A percentile compares a stretch with the other conserved stretches of the same genome.
These are phyloP conservation scores for Lasiosphaeria ovina DNA, from an alignment of 495 filamentous ascomycete genomes.

Conservation along the genomic window DNA sequence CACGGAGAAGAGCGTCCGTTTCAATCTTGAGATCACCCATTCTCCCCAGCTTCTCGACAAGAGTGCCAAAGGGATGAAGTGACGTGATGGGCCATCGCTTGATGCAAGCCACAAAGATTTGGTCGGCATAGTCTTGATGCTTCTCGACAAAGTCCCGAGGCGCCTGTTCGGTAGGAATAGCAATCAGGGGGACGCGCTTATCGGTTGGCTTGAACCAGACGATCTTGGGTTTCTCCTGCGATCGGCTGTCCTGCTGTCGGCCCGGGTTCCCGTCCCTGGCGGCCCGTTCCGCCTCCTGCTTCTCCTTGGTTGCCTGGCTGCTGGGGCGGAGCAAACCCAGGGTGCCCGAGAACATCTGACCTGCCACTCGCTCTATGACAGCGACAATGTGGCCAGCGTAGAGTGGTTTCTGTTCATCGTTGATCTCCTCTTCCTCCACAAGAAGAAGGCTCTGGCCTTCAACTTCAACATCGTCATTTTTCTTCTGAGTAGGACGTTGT, in stretches of 20 bases:
- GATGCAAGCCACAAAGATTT: slow-evolving; percentile 98
- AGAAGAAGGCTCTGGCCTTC: slow-evolving; percentile 95
- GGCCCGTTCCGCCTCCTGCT: slow-evolving; percentile 93
- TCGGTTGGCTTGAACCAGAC: slow-evolving; percentile 99
- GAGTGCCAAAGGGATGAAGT: slow-evolving; percentile 93
- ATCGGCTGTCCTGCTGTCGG: slow-evolving; percentile 71
- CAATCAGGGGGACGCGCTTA: slow-evolving; percentile 95
- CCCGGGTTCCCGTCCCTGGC: slow-evolving; percentile 79
- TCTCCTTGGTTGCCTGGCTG: slow-evolving; percentile 99
- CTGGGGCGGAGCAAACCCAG: slow-evolving; percentile 90
- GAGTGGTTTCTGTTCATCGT: slow-evolving; percentile 93
- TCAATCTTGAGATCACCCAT: slow-evolving; percentile 97
- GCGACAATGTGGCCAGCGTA: slow-evolving; percentile 97
- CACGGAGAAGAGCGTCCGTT: slow-evolving; percentile 92
- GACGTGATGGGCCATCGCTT: slow-evolving; percentile 99
- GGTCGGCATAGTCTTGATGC: slow-evolving; percentile 93
- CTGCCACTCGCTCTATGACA: slow-evolving; percentile 92
- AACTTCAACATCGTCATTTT: slow-evolving; percentile 99
- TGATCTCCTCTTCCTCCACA: slow-evolving; percentile 98
- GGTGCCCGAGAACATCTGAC: slow-evolving; percentile 98
- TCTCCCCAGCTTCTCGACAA: slow-evolving; percentile 94
- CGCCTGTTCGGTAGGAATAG: slow-evolving; percentile 96
- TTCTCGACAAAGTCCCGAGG: slow-evolving; percentile 98
- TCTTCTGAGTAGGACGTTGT: slow-evolving; percentile 97
- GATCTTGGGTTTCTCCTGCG: slow-evolving; percentile 98